Base-by-base conservation (phyloP, 2,329 filamentous ascomycete genomes). In the Ceratocystis harringtonii region DNA sequence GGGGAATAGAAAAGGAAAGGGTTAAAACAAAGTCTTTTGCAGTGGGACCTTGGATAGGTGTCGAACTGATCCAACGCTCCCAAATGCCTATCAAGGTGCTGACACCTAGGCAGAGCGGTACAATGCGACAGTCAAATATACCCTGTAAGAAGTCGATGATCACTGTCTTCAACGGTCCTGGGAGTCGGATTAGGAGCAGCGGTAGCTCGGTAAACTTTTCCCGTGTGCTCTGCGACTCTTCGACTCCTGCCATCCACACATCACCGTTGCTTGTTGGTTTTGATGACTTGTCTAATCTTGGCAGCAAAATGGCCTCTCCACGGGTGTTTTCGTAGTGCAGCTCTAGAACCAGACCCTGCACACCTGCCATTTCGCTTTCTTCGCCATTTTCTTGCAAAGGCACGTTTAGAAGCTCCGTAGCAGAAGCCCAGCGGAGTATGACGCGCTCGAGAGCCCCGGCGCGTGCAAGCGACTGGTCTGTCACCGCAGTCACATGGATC, bases 121-220 rank as follows among this genome's bases (percentile, higher is more conserved):
- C 78, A 57, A 84, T 77, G 32, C 80, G 81, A 68, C 80, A 83
- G 72, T 85, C 82, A 68, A 84, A 84, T 0, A 78, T 78, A 52
- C 72, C 76, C 2, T 77, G 75, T 10, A 85, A 72, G 71, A 84
- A 85, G 25, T 79, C 76, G n/a, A 75, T 68, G 0, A 84, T 69
- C 22, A 80, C 73, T 1, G 73, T 67, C 69, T 81, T 82, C 0
- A 84, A 73, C 1, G 80, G 72, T 3, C 78, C 73, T 0, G 82
- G 82, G 80, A 84, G 83, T 28, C 81, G 77, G 36, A 83, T 71
- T 0, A 85, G 73, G 1, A 84, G 73, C 0, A 84, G 73, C 0
- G 82, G 81, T 0, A 84, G 74, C 36, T 76, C 71, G 2, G 80
- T 43, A 64, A 84, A 84, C 0, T 71, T 70, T 2, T 57, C 62